Conservation (phyloP, 2,329 filamentous ascomycete genomes). For the Davidsoniella neocaledoniae region DNA sequence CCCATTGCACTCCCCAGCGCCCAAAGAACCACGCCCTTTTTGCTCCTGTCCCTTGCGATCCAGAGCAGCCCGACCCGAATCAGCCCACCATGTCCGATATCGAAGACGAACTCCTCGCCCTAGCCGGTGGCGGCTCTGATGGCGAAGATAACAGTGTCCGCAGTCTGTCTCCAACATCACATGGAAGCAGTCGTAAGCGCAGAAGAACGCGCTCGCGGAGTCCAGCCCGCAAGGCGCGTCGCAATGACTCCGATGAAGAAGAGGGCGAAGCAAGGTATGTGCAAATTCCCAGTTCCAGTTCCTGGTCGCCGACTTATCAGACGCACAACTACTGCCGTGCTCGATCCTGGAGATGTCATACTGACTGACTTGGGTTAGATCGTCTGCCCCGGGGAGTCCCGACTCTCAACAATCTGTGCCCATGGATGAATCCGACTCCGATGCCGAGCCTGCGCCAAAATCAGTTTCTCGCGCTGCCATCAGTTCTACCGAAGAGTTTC, state of each 20-base stretch:
- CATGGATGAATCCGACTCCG: constrained; percentile 76
- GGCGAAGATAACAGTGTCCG: constrained; percentile 28
- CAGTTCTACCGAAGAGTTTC: constrained; percentile 38
- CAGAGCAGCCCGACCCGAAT: background rate
- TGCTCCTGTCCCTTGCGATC: background rate
- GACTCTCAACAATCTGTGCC: constrained; percentile 66
- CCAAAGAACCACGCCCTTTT: background rate
- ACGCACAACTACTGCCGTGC: too few species aligned
- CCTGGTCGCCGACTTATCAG: too few species aligned
- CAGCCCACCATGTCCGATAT: constrained; percentile 58
- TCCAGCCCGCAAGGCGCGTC: constrained; percentile 26
- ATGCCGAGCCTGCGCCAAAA: constrained; percentile 30
- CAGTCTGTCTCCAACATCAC: constrained; percentile 4
- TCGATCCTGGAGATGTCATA: background rate
- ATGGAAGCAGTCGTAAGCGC: background rate
- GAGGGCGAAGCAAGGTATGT: constrained; percentile 51
- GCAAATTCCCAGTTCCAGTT: too few species aligned
- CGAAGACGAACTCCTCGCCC: constrained; percentile 83
- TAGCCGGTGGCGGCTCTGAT: constrained; percentile 58
- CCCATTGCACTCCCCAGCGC: too few species aligned
- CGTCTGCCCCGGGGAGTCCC: constrained; percentile 50
- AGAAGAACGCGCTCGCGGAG: constrained; percentile 10
- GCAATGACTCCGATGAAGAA: constrained; percentile 35
- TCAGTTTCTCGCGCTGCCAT: constrained; percentile 29
- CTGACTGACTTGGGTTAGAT: constrained; percentile 31